These are phyloP conservation scores for Letharia columbiana DNA, from an alignment of 495 filamentous ascomycete species.

Conservation along the genomic window DNA sequence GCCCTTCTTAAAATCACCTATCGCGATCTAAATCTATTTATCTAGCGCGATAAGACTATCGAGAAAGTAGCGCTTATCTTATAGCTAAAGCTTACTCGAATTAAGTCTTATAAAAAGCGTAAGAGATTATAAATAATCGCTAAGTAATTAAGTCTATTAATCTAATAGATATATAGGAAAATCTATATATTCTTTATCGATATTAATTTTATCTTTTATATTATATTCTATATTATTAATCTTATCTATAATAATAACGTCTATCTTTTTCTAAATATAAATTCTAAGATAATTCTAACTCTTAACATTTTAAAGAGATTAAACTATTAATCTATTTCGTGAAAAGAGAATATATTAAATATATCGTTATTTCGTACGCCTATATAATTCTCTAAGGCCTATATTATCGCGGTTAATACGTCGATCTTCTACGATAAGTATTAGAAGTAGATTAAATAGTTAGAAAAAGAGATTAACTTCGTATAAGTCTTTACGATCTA, in stretches of 20 bases:
- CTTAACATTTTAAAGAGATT: not conserved
- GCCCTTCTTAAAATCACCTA: slow-evolving; percentile 15
- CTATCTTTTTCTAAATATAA: not conserved
- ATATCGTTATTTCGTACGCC: slow-evolving; percentile 15
- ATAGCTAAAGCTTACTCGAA: slow-evolving; percentile 2
- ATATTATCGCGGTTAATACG: no score
- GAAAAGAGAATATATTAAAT: slow-evolving; percentile 13
- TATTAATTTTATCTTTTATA: slow-evolving; percentile 10
- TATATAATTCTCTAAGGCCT: no score
- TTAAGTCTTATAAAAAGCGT: slow-evolving; percentile 15
- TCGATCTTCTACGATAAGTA: slow-evolving; percentile 5
- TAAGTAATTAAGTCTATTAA: not conserved
- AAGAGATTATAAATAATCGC: not conserved
- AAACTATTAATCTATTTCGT: slow-evolving; percentile 13
- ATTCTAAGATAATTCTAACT: no score
- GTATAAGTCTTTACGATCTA: slow-evolving; percentile 20
- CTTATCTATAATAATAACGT: slow-evolving; percentile 20
- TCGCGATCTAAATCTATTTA: slow-evolving; percentile 12
- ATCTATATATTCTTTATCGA: slow-evolving; percentile 18
- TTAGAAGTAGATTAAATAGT: slow-evolving; percentile 5
- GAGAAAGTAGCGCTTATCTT: slow-evolving; percentile 6
- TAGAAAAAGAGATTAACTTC: slow-evolving; percentile 17
- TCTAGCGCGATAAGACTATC: slow-evolving; percentile 11
- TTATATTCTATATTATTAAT: slow-evolving; percentile 21
- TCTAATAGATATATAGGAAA: slow-evolving; percentile 8